These are phyloP conservation scores for Glonium stellatum DNA, from an alignment of 495 filamentous ascomycete genomes.

Conservation along the genomic window DNA sequence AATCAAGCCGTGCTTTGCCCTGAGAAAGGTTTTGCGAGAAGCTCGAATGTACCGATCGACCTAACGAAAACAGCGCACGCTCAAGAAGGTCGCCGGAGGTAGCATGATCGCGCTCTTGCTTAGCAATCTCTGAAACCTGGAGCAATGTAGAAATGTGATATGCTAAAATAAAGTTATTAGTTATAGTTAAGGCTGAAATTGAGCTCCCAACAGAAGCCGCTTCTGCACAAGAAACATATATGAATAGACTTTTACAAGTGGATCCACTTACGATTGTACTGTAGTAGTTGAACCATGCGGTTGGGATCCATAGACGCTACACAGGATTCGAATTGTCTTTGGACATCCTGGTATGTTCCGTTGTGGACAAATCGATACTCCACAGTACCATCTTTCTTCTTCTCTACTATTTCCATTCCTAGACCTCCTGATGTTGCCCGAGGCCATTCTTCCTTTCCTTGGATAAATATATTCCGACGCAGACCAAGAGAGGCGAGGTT, in stretches of 20 bases:
- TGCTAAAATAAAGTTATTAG: constrained; percentile 32
- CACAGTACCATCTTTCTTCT: constrained; percentile 43
- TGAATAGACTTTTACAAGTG: neutral
- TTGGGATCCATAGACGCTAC: constrained; percentile 80
- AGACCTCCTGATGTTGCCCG: constrained; percentile 71
- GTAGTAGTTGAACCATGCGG: constrained; percentile 55
- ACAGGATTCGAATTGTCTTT: constrained; percentile 66
- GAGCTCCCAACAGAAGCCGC: neutral
- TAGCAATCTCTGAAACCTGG: constrained; percentile 85
- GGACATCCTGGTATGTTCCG: constrained; percentile 64
- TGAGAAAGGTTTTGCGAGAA: constrained; percentile 68
- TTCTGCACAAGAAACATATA: too few species aligned
- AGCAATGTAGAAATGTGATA: constrained; percentile 92
- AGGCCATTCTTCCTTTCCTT: constrained; percentile 90
- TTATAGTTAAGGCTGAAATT: neutral
- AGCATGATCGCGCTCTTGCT: constrained; percentile 79
- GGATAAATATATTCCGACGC: constrained; percentile 74
- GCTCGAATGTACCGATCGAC: constrained; percentile 70
- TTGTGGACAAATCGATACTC: constrained; percentile 74
- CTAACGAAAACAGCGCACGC: constrained; percentile 87
- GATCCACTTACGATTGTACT: constrained; percentile 49
- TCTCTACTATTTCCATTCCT: constrained; percentile 68
- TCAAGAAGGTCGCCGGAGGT: constrained; percentile 83
- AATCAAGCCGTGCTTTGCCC: constrained; percentile 74
- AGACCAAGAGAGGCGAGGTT: constrained; percentile 62